phyloP scores from a whole-genome alignment of 305 asterid genomes.

The Fraxinus albicans region DNA sequence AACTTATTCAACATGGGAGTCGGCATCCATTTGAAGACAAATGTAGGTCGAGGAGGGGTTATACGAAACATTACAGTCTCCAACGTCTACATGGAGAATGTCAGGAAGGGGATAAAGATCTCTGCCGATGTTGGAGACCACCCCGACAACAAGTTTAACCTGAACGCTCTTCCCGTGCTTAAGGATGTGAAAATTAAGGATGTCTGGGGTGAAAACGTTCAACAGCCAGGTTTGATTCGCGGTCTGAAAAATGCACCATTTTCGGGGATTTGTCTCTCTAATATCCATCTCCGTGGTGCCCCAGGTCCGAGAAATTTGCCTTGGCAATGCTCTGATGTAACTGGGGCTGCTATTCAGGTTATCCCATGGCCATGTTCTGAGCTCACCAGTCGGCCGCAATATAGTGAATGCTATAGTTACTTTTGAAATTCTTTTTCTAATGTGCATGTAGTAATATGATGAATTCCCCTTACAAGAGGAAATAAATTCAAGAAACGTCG shows the following conservation, averaged over 20 bases:
- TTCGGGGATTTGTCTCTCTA: constrained; percentile 70
- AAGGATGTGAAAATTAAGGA: constrained; percentile 57
- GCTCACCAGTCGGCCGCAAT: constrained; percentile 43
- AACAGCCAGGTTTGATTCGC: constrained; percentile 69
- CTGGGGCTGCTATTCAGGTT: constrained; percentile 75
- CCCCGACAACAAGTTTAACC: constrained; percentile 64
- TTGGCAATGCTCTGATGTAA: constrained; percentile 88
- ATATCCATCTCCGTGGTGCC: constrained; percentile 62
- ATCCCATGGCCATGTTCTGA: constrained; percentile 87
- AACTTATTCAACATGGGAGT: constrained; percentile 65
- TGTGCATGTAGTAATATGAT: neutral
- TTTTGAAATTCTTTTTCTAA: constrained; percentile 19
- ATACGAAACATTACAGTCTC: constrained; percentile 71
- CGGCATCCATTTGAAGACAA: constrained; percentile 84
- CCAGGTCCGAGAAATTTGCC: constrained; percentile 38
- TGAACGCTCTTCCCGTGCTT: constrained; percentile 67
- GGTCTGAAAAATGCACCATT: constrained; percentile 69
- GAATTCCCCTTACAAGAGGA: neutral
- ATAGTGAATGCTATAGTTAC: constrained; percentile 59
- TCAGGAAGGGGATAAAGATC: constrained; percentile 71
- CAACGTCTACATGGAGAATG: constrained; percentile 69
- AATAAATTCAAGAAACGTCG: neutral
- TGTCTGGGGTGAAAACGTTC: constrained; percentile 77
- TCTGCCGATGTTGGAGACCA: constrained; percentile 88
- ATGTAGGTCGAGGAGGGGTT: constrained; percentile 76